Base-by-base conservation (phyloP, 176 grass and related monocot species). In the Carex pumila region DNA sequence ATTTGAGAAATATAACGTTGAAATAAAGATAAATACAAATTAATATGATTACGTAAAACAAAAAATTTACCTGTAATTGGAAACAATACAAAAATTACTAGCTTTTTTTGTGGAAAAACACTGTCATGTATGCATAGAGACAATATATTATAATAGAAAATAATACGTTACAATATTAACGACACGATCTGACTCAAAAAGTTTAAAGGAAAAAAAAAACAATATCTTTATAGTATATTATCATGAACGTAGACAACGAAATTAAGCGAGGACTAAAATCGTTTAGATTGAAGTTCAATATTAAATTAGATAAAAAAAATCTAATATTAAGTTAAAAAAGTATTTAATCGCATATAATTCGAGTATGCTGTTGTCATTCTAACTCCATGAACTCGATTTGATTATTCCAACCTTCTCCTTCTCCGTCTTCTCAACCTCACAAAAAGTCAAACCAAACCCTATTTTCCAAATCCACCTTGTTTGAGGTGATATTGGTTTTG, bases 371-470 rank as follows among this genome's bases (percentile, higher is more conserved):
- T 52, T 74, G 10, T 19, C 4, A 5, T 73, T 73, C 4, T 13
- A 59, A 59, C 15, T 59, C 5, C 17, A 73, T 2, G 9, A 29
- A 50, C 30, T 61, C 31, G 12, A 34, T 39, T 62, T 65, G 7
- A 29, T 64, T 81, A 81, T 81, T 81, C 79, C 7, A 81, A 81
- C 18, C 54, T 59, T 59, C 18, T 57, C 22, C 22, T 2, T 34
- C 32, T 34, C 25, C 25, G 57, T 31, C 50, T 78, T 49, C 55
- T 81, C 58, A 47, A 30, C 59, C 59, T 81, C 60, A 65, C 59
- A 81, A 63, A 71, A 81, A 65, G 59, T 81, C 79, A 81, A 81
- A 81, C 79, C 79, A 65, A 81, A 81, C 79, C 79, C 79, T 49
- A 43, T 55, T 45, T 81, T 64, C 60, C 79, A 81, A 81, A 81